These are phyloP conservation scores for Sugiyamaella pinicola DNA, from an alignment of 1,139 yeast species.

Conservation along the genomic window DNA sequence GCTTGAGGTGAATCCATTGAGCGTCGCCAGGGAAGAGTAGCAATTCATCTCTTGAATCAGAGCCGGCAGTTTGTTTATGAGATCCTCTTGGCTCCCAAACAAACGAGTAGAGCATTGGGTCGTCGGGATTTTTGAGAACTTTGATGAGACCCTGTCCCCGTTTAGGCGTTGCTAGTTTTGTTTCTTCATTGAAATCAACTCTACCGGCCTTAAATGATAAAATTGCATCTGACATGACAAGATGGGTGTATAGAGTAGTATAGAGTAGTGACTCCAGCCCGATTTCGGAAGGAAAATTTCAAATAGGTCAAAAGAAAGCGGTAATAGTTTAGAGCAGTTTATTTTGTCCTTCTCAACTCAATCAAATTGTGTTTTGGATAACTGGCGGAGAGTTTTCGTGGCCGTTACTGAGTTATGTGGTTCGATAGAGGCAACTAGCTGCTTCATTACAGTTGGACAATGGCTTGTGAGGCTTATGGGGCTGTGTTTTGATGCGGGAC, in stretches of 20 bases:
- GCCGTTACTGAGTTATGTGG: background rate
- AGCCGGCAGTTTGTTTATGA: constrained; percentile 24
- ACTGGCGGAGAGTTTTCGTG: background rate
- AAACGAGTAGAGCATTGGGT: constrained; percentile 55
- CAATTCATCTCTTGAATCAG: constrained; percentile 56
- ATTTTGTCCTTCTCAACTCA: too few relatives aligned
- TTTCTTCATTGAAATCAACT: constrained; percentile 70
- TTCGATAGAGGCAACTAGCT: too few relatives aligned
- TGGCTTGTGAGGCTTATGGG: background rate
- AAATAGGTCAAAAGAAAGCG: too few relatives aligned
- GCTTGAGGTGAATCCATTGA: constrained; percentile 70
- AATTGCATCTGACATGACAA: constrained; percentile 30
- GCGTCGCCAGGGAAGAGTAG: constrained; percentile 93
- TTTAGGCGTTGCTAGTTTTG: constrained; percentile 72
- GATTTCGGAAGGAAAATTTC: too few relatives aligned
- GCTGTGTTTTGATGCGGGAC: too few relatives aligned
- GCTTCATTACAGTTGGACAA: too few relatives aligned
- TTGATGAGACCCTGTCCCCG: constrained; percentile 75
- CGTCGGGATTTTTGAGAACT: constrained; percentile 65
- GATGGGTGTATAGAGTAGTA: background rate
- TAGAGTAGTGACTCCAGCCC: background rate
- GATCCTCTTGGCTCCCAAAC: constrained; percentile 61
- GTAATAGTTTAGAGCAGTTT: too few relatives aligned
- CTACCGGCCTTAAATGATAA: constrained; percentile 82
- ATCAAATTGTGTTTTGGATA: background rate